phyloP scores from a whole-genome alignment of 441 rosid species.

The Lepidium campestre region DNA sequence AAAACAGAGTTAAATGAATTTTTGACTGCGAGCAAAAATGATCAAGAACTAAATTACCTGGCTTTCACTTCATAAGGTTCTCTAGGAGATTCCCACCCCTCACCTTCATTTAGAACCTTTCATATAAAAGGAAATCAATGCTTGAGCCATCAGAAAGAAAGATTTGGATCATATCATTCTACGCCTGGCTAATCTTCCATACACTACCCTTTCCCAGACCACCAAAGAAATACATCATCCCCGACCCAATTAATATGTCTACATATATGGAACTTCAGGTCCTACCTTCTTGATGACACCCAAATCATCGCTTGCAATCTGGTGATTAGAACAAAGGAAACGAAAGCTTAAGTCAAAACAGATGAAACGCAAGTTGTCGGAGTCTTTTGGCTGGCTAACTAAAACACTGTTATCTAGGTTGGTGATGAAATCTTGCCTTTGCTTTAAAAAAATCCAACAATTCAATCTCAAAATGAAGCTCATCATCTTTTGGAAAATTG shows the following conservation, averaged over 20 bases:
- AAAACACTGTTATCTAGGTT: neutral
- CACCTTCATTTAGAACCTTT: conserved; percentile 74
- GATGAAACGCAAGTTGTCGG: neutral
- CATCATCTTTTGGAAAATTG: conserved; percentile 79
- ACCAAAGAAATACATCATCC: neutral
- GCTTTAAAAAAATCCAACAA: conserved; percentile 73
- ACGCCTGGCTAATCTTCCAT: neutral
- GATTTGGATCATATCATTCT: neutral
- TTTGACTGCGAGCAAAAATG: neutral
- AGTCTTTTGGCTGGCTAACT: neutral
- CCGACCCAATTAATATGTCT: neutral
- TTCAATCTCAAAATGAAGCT: conserved; percentile 97
- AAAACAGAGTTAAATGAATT: neutral
- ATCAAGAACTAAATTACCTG: conserved; percentile 42
- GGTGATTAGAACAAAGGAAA: conserved; percentile 31
- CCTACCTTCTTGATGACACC: conserved; percentile 88
- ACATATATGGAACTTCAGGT: neutral
- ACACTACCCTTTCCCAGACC: neutral
- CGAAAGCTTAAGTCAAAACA: neutral
- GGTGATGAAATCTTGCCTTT: conserved; percentile 47
- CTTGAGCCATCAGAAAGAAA: neutral
- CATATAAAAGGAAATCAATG: conserved; percentile 10
- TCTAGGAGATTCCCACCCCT: conserved; percentile 97
- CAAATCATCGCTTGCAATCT: conserved; percentile 82
- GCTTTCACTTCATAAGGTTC: conserved; percentile 92